These are phyloP conservation scores for Phoma sp. DNA, from an alignment of 2,329 filamentous ascomycete species.

Conservation along the genomic window DNA sequence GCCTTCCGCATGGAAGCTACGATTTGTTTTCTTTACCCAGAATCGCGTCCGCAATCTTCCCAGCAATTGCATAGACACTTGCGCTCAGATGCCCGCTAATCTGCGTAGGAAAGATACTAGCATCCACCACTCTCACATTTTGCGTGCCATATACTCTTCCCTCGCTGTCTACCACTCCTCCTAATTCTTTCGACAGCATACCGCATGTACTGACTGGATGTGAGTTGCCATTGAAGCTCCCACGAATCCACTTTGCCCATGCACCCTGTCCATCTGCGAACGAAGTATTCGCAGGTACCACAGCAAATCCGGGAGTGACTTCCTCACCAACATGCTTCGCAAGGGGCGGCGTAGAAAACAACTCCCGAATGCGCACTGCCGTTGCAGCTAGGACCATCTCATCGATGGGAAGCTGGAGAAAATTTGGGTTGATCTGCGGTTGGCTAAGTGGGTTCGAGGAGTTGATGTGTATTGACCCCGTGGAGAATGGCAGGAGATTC, in stretches of 20 bases:
- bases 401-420: constrained; percentile 51
- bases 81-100: constrained; percentile 44
- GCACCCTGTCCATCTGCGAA: constrained; percentile 14
- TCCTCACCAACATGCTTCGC: constrained; percentile 28
- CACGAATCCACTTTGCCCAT: constrained; percentile 36
- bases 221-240: constrained; percentile 31
- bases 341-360: constrained; percentile 37
- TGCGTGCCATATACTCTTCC: constrained; percentile 42
- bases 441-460: constrained; percentile 39
- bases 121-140: constrained; percentile 48
- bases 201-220: constrained; percentile 44
- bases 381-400: constrained; percentile 41
- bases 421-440: constrained; percentile 52
- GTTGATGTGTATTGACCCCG: constrained; percentile 43
- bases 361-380: constrained; percentile 40
- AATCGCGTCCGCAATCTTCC: constrained; percentile 41
- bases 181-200: constrained; percentile 41
- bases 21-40: neutral
- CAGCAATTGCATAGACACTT: constrained; percentile 48
- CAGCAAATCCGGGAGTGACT: constrained; percentile 25
- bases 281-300: constrained; percentile 27
- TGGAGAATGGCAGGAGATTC: constrained; percentile 47
- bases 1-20: neutral
- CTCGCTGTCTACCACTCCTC: constrained; percentile 43
- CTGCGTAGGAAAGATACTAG: constrained; percentile 44